phyloP scores from a whole-genome alignment of 2,329 filamentous ascomycete species.

The Colletotrichum tanaceti region DNA sequence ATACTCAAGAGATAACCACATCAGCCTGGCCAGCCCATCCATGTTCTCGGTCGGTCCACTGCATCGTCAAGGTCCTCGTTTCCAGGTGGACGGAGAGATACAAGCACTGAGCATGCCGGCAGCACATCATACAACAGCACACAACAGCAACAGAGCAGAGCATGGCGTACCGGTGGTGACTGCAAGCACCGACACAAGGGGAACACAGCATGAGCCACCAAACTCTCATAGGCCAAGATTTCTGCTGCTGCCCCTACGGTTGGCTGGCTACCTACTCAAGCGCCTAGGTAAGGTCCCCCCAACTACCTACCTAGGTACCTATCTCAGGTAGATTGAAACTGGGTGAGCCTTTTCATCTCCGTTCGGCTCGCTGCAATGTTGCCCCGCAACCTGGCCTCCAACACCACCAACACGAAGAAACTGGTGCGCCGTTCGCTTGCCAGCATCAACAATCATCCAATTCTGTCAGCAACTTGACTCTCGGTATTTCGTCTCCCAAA shows the following conservation, averaged over 20 bases:
- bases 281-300: too few species aligned
- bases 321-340: constrained; percentile 1
- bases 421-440: background rate
- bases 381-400: background rate
- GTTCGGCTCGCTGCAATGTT: constrained; percentile 5
- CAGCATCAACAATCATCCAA: constrained; percentile 28
- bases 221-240: background rate
- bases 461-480: constrained; percentile 23
- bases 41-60: background rate
- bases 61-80: constrained; percentile 8
- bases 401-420: background rate
- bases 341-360: constrained; percentile 15
- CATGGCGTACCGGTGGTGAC: too few species aligned
- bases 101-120: background rate
- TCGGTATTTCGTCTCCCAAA: constrained; percentile 22
- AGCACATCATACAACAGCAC: background rate
- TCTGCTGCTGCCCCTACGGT: background rate
- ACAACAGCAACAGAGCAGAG: background rate
- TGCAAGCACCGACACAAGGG: constrained; percentile 6
- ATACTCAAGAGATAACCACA: background rate
- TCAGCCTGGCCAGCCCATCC: background rate
- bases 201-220: constrained; percentile 19
- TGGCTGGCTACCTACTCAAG: too few species aligned
- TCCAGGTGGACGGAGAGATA: background rate
- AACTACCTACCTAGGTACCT: too few species aligned